Percentiles rank a stretch among this genome's conserved stretches.
These are phyloP conservation scores for Mycena albidolilacea DNA, from an alignment of 768 basidiomycete genomes.

Conservation along the genomic window DNA sequence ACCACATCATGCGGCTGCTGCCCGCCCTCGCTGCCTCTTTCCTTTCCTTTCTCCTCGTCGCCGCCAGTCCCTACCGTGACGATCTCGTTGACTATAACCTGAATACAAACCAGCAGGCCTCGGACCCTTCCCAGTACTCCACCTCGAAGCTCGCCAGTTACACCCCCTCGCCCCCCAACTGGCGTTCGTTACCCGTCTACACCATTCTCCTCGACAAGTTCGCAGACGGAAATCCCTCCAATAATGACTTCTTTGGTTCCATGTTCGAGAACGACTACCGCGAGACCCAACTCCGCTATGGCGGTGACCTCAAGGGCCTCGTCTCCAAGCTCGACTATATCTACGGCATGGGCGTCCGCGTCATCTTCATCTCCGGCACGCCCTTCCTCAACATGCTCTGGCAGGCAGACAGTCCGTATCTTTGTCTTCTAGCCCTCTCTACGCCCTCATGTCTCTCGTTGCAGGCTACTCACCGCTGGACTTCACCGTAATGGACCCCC, in stretches of 20 bases:
- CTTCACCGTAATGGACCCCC: constrained; percentile 91
- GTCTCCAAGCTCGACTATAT: constrained; percentile 86
- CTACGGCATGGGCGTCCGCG: constrained; percentile 87
- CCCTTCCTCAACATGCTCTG: constrained; percentile 97
- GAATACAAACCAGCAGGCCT: constrained; percentile 82
- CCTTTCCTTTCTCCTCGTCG: constrained; percentile 55
- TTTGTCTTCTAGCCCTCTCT: constrained; percentile 10
- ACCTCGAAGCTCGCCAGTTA: constrained; percentile 73
- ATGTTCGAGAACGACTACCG: constrained; percentile 88
- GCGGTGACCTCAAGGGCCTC: constrained; percentile 91
- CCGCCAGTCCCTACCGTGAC: constrained; percentile 77
- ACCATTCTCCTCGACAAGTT: constrained; percentile 93
- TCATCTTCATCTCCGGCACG: constrained; percentile 94
- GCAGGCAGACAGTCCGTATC: constrained; percentile 91
- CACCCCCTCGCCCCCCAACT: constrained; percentile 86
- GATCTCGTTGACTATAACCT: constrained; percentile 83
- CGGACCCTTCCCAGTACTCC: constrained; percentile 75
- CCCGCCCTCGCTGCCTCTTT: constrained; percentile 58
- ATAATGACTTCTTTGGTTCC: constrained; percentile 91
- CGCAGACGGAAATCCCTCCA: constrained; percentile 92
- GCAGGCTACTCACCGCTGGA: constrained; percentile 94
- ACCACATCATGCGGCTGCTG: constrained; percentile 61
- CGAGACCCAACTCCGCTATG: constrained; percentile 91
- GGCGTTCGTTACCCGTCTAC: constrained; percentile 87
- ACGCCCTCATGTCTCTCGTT: constrained; percentile 32